Base-by-base conservation (phyloP, 1,139 yeast species). In the Yamadazyma epiphylla region DNA sequence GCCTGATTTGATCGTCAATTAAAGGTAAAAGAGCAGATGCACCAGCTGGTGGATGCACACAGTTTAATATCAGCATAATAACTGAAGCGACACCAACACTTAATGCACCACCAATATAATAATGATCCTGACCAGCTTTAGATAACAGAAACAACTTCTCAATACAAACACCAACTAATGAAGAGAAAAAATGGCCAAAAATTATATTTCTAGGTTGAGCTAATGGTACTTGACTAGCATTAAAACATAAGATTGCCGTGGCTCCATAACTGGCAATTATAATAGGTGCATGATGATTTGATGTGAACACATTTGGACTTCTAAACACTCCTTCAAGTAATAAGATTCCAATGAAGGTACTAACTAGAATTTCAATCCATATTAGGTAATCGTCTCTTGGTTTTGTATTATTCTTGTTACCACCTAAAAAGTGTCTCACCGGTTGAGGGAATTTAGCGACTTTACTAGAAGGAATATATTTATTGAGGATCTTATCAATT, bases 41-140 rank as follows among this genome's bases (percentile, higher is more conserved):
- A 2, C 88, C 88, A 1, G 83, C 81, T 0, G 88, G 88, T 0
- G 88, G 88, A 51, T 80, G 88, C 1, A 78, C 72, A 35, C 80
- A 71, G 42, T 77, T 77, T 5, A 67, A 52, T 0, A 78, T 43
- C n/a, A 74, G 55, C 85, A 80, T 79, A 10, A 60, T 53, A 7
- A 74, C 77, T 7, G 81, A 72, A 1, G 81, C 49, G 2, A 77
- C 44, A 0, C 70, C 82, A 5, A 79, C 82, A 31, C 80, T 62
- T 21, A 80, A 50, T 0, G 84, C 81, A 1, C 81, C 87, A 14
- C 74, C 68, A 4, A 78, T 60, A 74, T 82, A 80, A 39, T 74
- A 63, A 47, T 76, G 60, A 22, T 67, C 58, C 25, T 55, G 35
- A 0, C 77, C 77, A 0, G 41, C 45, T 14, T 45, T 41, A 24